phyloP scores from a whole-genome alignment of 2,329 filamentous ascomycete species.

The Reticulascus tulasneorum region DNA sequence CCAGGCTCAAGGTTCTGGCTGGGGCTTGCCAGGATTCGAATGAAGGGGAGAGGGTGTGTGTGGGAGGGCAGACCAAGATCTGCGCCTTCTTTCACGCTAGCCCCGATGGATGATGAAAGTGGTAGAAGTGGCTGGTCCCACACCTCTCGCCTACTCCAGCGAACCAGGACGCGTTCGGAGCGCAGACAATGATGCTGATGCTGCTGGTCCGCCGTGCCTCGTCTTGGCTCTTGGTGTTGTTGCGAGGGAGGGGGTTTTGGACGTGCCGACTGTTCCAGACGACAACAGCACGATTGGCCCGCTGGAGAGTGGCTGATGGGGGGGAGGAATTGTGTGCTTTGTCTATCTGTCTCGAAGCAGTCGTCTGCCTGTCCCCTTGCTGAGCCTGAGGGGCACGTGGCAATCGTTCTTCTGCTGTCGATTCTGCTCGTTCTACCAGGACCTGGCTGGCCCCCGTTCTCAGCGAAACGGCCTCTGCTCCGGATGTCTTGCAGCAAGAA shows the following conservation, averaged over 20 bases:
- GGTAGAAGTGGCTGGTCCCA: constrained; percentile 3
- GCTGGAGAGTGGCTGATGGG: neutral
- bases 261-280: constrained; percentile 14
- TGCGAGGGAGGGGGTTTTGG: constrained; percentile 8
- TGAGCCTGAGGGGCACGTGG: too few relatives aligned
- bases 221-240: constrained; percentile 10
- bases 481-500: too few relatives aligned
- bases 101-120: constrained; percentile 7
- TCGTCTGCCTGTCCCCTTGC: too few relatives aligned
- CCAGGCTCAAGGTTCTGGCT: too few relatives aligned
- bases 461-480: too few relatives aligned
- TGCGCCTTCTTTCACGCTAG: constrained; percentile 13
- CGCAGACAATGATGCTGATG: constrained; percentile 11
- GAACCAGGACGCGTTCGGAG: constrained; percentile 7
- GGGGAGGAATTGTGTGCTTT: too few relatives aligned
- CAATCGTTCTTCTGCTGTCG: constrained; percentile 5
- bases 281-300: neutral
- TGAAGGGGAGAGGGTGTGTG: too few relatives aligned
- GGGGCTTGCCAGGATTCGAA: too few relatives aligned
- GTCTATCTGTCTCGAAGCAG: too few relatives aligned
- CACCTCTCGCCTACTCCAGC: neutral
- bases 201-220: constrained; percentile 9
- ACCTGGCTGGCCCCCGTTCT: too few relatives aligned
- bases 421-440: constrained; percentile 3
- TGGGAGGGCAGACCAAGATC: constrained; percentile 11